Conservation (phyloP, 2,329 filamentous ascomycete species). For the Coniella vitis region DNA sequence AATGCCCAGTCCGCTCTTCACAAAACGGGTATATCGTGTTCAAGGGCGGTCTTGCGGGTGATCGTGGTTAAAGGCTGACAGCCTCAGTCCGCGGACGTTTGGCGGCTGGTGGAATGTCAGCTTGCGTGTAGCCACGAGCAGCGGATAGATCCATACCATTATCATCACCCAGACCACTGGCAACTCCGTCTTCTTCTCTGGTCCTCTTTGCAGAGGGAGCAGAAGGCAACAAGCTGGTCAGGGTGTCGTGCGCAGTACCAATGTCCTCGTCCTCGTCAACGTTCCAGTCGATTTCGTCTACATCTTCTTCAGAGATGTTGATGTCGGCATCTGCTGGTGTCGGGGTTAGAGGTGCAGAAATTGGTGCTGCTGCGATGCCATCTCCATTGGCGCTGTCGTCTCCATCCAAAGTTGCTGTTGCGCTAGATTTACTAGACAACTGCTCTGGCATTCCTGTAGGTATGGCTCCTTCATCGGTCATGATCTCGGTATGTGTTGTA, state of each 20-base stretch:
- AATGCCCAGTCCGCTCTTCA: not conserved
- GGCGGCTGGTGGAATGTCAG: conserved; percentile 34
- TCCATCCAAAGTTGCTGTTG: conserved; percentile 25
- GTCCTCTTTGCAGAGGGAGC: conserved; percentile 25
- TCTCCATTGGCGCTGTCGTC: conserved; percentile 33
- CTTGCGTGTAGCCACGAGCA: not conserved
- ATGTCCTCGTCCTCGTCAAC: conserved; percentile 28
- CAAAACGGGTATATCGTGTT: not conserved
- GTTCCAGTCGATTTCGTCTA: conserved; percentile 30
- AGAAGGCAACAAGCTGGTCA: conserved; percentile 19
- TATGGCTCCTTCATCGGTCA: not conserved
- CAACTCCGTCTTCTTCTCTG: conserved; percentile 25
- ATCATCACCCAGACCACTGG: conserved; percentile 31
- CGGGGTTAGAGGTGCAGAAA: conserved; percentile 16
- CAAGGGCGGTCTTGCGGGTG: not conserved
- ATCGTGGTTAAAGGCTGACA: not conserved
- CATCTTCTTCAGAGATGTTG: conserved; percentile 5
- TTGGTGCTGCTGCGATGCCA: conserved; percentile 21
- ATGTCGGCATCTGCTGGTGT: conserved; percentile 2
- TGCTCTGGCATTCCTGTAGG: conserved; percentile 1
- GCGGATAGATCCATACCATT: conserved; percentile 22
- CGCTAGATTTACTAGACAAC: conserved; percentile 21
- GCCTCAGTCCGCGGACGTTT: conserved; percentile 43
- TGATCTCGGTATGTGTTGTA: not conserved
- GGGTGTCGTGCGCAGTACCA: conserved; percentile 18